Evolutionary conservation across 768 basidiomycete species (phyloP), one percentile per base, ranked within the genome.

Genomic region (Leccinum incarnatum): DNA sequence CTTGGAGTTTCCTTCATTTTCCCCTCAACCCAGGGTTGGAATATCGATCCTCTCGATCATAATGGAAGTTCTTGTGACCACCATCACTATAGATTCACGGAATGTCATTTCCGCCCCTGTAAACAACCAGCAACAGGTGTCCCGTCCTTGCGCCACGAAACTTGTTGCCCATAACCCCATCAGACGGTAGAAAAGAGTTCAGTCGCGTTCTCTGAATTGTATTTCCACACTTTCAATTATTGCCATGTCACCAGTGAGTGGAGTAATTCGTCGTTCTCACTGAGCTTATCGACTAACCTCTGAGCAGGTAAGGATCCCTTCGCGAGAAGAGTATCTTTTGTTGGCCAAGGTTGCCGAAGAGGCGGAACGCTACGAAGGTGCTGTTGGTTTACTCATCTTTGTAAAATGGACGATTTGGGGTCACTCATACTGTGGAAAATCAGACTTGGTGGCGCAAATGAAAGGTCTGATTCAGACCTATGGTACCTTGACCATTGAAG

Each of bases 301-400:
- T 15, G 27, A 21, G 27, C 42, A 74, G 72, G 72, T 68, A 53
- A 74, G 72, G 48, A 59, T 73, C 29, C 64, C 68, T 45, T 69
- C 72, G 42, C 73, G 69, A 57, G 72, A 76, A 25, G 80, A 84
- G 62, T 74, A 75, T 57, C 70, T 83, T 48, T 77, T 80, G 73
- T 79, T 94, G 65, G 91, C 91, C 61, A 91, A 90, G 76, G 81
- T 93, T 58, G 88, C 90, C 49, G 90, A 90, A 69, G 89, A 93
- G 77, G 91, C 93, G 36, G 91, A 93, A 72, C 88, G 93, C 54
- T 93, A 93, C 72, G 86, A 91, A 78, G 93, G 93, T 93, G 51
- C 58, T 76, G 59, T 27, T 50, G 32, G 5, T 25, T 56, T 51
- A 30, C 21, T 50, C 46, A 7, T 15, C 45, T 51, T 53, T n/a